A percentile compares a stretch with the other conserved stretches of the same genome.
Conservation (phyloP, 2,329 filamentous ascomycete species). For the Clonostachys byssicola region DNA sequence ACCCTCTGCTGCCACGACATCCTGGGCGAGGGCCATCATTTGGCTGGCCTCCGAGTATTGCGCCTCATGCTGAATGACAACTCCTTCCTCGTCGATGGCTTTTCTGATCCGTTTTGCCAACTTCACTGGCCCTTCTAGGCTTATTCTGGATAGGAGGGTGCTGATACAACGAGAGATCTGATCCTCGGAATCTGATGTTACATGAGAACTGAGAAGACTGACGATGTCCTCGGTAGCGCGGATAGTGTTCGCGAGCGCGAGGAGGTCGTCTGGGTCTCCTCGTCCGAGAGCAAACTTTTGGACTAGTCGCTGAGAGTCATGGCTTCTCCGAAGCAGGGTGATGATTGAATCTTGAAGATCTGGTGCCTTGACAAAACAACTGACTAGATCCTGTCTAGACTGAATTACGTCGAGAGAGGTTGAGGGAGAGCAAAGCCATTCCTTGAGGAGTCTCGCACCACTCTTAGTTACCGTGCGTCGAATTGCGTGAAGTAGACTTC, state of each 20-base stretch:
- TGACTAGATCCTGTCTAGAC: slow-evolving; percentile 75
- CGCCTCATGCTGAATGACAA: slow-evolving; percentile 74
- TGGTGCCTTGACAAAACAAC: slow-evolving; percentile 63
- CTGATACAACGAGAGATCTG: slow-evolving; percentile 27
- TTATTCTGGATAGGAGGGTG: slow-evolving; percentile 51
- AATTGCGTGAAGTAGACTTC: slow-evolving; percentile 86
- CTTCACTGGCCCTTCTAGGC: slow-evolving; percentile 60
- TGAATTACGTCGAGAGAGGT: slow-evolving; percentile 80
- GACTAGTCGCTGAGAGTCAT: slow-evolving; percentile 84
- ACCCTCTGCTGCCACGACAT: slow-evolving; percentile 64
- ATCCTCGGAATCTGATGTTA: neutral
- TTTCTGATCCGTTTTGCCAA: slow-evolving; percentile 68
- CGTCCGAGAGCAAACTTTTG: slow-evolving; percentile 92
- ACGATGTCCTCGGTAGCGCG: slow-evolving; percentile 66
- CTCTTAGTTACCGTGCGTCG: slow-evolving; percentile 88
- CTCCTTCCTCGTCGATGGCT: slow-evolving; percentile 88
- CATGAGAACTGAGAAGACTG: slow-evolving; percentile 28
- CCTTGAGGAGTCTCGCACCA: slow-evolving; percentile 76
- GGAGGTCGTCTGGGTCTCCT: slow-evolving; percentile 87
- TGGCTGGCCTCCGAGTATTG: slow-evolving; percentile 69
- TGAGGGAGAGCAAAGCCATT: slow-evolving; percentile 86
- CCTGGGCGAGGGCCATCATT: slow-evolving; percentile 69
- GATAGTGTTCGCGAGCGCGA: slow-evolving; percentile 80
- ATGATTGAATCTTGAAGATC: slow-evolving; percentile 67
- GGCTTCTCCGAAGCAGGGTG: slow-evolving; percentile 65